Evolutionary conservation across 1,284 basidiomycete species (phyloP), one percentile per base, ranked within the genome.

Genomic region (Ceratobasidium sp.): DNA sequence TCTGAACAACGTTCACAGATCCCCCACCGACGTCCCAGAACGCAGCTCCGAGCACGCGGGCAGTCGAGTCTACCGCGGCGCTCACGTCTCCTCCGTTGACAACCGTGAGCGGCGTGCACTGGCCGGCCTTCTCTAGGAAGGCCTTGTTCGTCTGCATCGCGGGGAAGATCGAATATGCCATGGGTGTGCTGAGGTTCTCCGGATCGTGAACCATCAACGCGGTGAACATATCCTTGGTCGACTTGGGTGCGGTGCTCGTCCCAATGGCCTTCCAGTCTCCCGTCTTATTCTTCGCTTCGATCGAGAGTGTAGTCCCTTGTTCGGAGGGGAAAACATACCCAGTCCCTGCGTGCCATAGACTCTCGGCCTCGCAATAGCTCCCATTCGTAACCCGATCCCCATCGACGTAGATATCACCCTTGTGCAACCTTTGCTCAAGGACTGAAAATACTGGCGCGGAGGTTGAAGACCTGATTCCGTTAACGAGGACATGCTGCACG

Each of bases 181-280:
- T 79, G 0, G 87, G 82, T 0, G 80, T 76, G 27, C 75, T 76
- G 8, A 81, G 77, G 48, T 82, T 76, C 44, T 79, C 47, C 19
- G 69, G 24, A 67, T 76, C 79, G 78, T 90, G 89, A 33, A 86
- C 79, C 48, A 91, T 81, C 85, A 86, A 90, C 1, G 90, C 90
- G 0, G 87, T 82, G 82, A 91, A 92, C 29, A 92, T 81, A 78
- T 89, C 85, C 51, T 89, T 86, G 1, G 86, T 88, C 41, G 82
- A 79, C 1, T 86, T 83, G 15, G 88, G 87, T 64, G 86, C 84
- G 0, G 82, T 83, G 5, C 89, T 90, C 15, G 87, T 90, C n/a
- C 90, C 90, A 75, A 91, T 89, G 4, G 82, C 79, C n/a, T 86
- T 83, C 91, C 91, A 92, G 77, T 87, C 84, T 1, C 90, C 90